phyloP scores from a whole-genome alignment of 2,329 filamentous ascomycete genomes.

The Cyphellophora europaea region DNA sequence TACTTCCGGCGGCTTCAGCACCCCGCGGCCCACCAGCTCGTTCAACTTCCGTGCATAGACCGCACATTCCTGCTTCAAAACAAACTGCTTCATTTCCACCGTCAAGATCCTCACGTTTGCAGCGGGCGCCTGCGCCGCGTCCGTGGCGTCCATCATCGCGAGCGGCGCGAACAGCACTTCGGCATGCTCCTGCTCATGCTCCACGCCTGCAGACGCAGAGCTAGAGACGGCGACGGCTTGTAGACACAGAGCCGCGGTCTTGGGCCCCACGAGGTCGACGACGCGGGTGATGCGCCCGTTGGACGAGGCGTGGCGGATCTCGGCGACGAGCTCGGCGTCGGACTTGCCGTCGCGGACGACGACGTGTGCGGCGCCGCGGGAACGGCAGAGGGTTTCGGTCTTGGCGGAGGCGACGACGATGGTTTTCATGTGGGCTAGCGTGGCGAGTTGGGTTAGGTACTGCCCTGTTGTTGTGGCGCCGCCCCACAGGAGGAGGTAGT shows the following conservation, averaged over 20 bases:
- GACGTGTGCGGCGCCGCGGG: constrained; percentile 26
- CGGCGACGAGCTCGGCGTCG: constrained; percentile 24
- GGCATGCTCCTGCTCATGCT: no score
- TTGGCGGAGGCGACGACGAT: constrained; percentile 27
- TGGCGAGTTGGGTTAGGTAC: constrained; percentile 32
- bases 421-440: constrained; percentile 24
- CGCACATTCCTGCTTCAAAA: constrained; percentile 22
- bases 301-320: constrained; percentile 20
- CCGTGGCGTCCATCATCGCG: constrained; percentile 24
- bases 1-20: constrained; percentile 23
- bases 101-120: constrained; percentile 24
- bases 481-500: constrained; percentile 31
- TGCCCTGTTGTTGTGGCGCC: constrained; percentile 34
- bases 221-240: constrained; percentile 19
- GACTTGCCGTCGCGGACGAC: constrained; percentile 26
- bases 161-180: constrained; percentile 26
- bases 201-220: no score
- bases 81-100: constrained; percentile 33
- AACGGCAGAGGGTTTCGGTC: constrained; percentile 21
- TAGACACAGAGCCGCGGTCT: constrained; percentile 24
- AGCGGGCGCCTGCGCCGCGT: constrained; percentile 17
- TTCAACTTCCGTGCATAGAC: constrained; percentile 25
- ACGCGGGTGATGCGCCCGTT: constrained; percentile 24
- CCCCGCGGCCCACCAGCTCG: constrained; percentile 21
- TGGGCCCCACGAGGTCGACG: constrained; percentile 29